Percentiles rank a stretch among this genome's conserved stretches.
Conservation (phyloP, 176 grass and related monocot genomes). For the Carex pumila region DNA sequence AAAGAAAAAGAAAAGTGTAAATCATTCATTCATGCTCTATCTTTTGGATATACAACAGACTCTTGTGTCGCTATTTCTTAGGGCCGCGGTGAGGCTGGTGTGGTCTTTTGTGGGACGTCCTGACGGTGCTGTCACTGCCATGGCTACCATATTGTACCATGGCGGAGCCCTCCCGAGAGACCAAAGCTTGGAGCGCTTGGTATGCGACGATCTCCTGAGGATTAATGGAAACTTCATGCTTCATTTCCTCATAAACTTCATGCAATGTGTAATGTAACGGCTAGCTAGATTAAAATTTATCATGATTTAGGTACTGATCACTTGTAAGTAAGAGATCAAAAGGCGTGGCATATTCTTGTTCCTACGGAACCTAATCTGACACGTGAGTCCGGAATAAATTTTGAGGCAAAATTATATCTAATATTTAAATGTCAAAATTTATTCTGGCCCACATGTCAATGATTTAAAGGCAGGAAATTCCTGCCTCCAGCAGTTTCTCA, state of each 20-base stretch:
- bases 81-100: conserved; percentile 31
- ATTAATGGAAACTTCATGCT: conserved; percentile 40
- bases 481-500: too few relatives aligned
- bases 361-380: too few relatives aligned
- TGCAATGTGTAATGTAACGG: conserved; percentile 44
- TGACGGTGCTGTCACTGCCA: conserved; percentile 21
- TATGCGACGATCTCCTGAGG: conserved; percentile 46
- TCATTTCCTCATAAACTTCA: conserved; percentile 41
- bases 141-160: conserved; percentile 64
- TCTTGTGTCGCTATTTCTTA: conserved; percentile 42
- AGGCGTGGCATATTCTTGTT: not conserved
- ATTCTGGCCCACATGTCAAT: too few relatives aligned
- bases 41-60: conserved; percentile 29
- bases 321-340: not conserved
- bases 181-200: conserved; percentile 45
- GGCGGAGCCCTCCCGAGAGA: conserved; percentile 61
- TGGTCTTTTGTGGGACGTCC: conserved; percentile 33
- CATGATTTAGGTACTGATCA: not conserved
- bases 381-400: too few relatives aligned
- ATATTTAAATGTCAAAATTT: too few relatives aligned
- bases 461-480: too few relatives aligned
- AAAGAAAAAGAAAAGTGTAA: not conserved
- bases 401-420: too few relatives aligned
- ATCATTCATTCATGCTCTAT: not conserved
- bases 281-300: not conserved